Base-by-base conservation (phyloP, 2,329 filamentous ascomycete genomes). In the Orbilia ellipsospora region DNA sequence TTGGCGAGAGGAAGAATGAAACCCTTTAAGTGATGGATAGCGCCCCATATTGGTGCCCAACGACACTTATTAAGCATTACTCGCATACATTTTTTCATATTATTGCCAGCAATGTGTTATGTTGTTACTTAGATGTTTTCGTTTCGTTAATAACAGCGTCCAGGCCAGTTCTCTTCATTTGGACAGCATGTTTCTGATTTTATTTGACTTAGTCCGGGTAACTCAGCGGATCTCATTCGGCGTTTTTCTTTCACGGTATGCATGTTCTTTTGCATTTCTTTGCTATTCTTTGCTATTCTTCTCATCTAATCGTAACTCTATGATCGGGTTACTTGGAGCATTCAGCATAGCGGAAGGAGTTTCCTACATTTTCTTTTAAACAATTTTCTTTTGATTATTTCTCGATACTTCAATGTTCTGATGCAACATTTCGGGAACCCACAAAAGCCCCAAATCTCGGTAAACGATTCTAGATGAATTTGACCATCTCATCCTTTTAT, bases 311-410 rank as follows among this genome's bases (percentile, higher is more conserved):
- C 10, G 31, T 36, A 36, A 10, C 31, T 10, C 5, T 7, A 10
- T 1, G 31, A 36, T 65, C 1, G 18, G 31, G 54, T 44, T 70
- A 42, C 20, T 13, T 44, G 40, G 23, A 56, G 45, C 45, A 55
- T 36, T 36, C 65, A 5, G 62, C 69, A 73, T 73, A 73, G 69
- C 69, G 69, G 56, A 56, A 70, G 69, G 69, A 73, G 69, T 73
- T 67, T 67, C 56, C 3, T 65, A 59, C 64, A 18, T 61, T 57
- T 54, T 45, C 23, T 2, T 45, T 59, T 64, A 7, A 7, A 7
- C 16, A 20, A 28, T 28, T 20, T 51, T 52, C 28, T 40, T 23
- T 23, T 4, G 23, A n/a, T 31, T 10, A 6, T 36, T 36, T 36
- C 31, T 6, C 5, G 31, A 36, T 10, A 36, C 31, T 36, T 36